Evolutionary conservation across 768 basidiomycete genomes (phyloP).

Genomic region (Cubamyces lactineus): DNA sequence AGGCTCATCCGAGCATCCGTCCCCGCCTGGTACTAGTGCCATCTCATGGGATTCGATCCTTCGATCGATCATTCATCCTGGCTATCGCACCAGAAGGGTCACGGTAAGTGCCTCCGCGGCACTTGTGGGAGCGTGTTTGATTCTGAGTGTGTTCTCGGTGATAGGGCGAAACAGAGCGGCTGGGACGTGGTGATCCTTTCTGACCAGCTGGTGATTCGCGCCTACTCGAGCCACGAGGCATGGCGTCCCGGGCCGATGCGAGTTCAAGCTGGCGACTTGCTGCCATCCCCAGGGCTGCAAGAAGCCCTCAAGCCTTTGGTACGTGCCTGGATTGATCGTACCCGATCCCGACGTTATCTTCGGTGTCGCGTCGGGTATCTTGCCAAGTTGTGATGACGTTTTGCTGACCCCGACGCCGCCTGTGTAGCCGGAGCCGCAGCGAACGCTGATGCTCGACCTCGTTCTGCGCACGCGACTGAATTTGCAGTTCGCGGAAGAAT

Average conservation of each 20-base stretch:
- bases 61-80: slow-evolving; percentile 90
- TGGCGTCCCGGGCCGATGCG: slow-evolving; percentile 78
- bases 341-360: slow-evolving; percentile 21
- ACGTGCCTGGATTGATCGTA: slow-evolving; percentile 29
- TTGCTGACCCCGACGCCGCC: slow-evolving; percentile 10
- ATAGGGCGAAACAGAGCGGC: slow-evolving; percentile 75
- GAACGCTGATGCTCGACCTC: slow-evolving; percentile 69
- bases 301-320: slow-evolving; percentile 61
- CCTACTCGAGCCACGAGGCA: slow-evolving; percentile 80
- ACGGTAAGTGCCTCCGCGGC: slow-evolving; percentile 56
- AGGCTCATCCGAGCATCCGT: slow-evolving; percentile 12
- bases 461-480: slow-evolving; percentile 79
- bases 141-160: slow-evolving; percentile 22
- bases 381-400: background rate
- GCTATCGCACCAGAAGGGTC: slow-evolving; percentile 81
- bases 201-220: slow-evolving; percentile 82
- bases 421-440: slow-evolving; percentile 68
- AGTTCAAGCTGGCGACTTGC: slow-evolving; percentile 57
- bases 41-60: slow-evolving; percentile 82
- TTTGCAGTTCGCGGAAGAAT: slow-evolving; percentile 78
- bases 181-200: slow-evolving; percentile 93
- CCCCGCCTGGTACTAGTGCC: slow-evolving; percentile 49
- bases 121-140: slow-evolving; percentile 17
- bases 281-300: slow-evolving; percentile 41
- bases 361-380: background rate